Evolutionary conservation across 2,329 filamentous ascomycete species (phyloP).

Genomic region (Fusarium verrucosum): DNA sequence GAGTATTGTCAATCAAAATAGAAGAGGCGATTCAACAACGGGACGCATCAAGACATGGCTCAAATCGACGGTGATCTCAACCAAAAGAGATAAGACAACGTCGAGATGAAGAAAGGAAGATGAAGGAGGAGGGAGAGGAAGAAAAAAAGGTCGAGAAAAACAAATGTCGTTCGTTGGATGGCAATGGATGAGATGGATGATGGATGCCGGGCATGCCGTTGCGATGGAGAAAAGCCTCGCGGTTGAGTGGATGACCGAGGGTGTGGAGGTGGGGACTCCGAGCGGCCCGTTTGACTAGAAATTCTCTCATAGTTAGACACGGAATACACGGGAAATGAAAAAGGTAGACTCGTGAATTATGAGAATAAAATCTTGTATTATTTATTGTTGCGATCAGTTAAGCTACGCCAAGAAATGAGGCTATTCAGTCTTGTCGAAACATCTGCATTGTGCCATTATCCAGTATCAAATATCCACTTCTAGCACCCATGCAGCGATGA

Average conservation of each 20-base stretch:
- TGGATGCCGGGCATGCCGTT: constrained; percentile 42
- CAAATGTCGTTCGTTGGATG: constrained; percentile 31
- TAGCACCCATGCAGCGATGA: constrained; percentile 36
- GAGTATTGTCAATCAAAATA: constrained; percentile 13
- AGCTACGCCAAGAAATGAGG: not conserved
- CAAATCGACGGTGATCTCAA: constrained; percentile 37
- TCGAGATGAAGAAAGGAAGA: constrained; percentile 19
- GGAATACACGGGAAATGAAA: constrained; percentile 3
- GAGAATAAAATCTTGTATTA: too few species aligned
- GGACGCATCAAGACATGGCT: constrained; percentile 28
- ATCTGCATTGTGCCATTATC: constrained; percentile 5
- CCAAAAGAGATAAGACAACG: constrained; percentile 24
- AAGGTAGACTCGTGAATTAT: too few species aligned
- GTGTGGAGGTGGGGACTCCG: constrained; percentile 44
- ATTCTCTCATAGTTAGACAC: constrained; percentile 41
- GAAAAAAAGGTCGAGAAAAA: constrained; percentile 9
- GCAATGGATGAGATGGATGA: constrained; percentile 26
- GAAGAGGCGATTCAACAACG: constrained; percentile 18
- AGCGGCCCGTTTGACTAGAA: constrained; percentile 39
- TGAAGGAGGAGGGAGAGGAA: constrained; percentile 1
- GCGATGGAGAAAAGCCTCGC: constrained; percentile 40
- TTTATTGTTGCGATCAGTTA: rapidly evolving
- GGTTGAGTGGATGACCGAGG: constrained; percentile 36
- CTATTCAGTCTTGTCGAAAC: not conserved
- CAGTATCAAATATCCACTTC: constrained; percentile 6